Conservation (phyloP, 257 asterid species). For the Echium plantagineum region DNA sequence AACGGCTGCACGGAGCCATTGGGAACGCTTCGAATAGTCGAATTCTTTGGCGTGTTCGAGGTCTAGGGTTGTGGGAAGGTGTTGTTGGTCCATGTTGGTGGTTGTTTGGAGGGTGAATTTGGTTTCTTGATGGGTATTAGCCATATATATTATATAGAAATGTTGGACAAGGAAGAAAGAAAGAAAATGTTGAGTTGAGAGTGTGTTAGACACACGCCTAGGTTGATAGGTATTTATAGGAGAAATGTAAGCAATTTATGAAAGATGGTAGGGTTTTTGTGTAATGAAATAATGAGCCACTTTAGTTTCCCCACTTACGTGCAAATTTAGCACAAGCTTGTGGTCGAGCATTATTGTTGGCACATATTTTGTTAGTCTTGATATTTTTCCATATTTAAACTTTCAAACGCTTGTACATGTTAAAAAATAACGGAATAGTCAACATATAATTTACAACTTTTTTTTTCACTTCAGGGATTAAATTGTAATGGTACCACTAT, state of each 20-base stretch:
- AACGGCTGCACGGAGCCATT: slow-evolving; percentile 87
- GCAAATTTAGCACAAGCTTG: background rate
- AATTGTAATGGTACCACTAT: too few species aligned
- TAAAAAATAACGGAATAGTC: too few species aligned
- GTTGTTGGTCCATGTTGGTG: slow-evolving; percentile 20
- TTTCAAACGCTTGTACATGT: too few species aligned
- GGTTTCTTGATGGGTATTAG: slow-evolving; percentile 27
- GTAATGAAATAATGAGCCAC: background rate
- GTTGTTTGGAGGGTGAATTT: slow-evolving; percentile 9
- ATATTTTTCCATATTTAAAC: too few species aligned
- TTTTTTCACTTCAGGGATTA: too few species aligned
- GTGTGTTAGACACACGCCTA: slow-evolving; percentile 44
- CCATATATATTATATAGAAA: slow-evolving; percentile 15
- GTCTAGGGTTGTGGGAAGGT: slow-evolving; percentile 11
- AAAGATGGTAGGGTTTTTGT: slow-evolving; percentile 4
- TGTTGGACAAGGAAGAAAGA: background rate
- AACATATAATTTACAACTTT: too few species aligned
- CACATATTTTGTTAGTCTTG: too few species aligned
- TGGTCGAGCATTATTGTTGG: too few species aligned
- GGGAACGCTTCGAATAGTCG: slow-evolving; percentile 65
- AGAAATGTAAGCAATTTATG: slow-evolving; percentile 12
- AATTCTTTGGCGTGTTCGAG: slow-evolving; percentile 22
- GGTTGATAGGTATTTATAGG: slow-evolving; percentile 29
- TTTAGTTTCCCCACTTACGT: background rate
- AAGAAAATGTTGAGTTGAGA: slow-evolving; percentile 13